These are phyloP conservation scores for Penicillium rolfsii DNA, from an alignment of 2,329 filamentous ascomycete species.

Conservation along the genomic window DNA sequence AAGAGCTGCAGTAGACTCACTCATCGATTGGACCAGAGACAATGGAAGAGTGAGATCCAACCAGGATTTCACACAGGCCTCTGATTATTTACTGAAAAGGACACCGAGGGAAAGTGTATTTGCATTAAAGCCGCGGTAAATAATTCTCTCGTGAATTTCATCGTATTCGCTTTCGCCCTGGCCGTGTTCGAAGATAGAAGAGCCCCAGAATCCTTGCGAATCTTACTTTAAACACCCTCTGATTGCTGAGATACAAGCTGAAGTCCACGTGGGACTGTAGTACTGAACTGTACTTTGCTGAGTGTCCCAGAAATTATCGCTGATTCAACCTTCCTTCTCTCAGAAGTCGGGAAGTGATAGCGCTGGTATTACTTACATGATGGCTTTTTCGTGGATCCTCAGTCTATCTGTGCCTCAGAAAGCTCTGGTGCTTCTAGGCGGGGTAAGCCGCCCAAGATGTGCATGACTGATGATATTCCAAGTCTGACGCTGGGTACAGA, in stretches of 20 bases:
- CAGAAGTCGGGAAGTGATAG: background rate
- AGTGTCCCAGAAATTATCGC: background rate
- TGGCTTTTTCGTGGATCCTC: conserved; percentile 1
- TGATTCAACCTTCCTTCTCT: background rate
- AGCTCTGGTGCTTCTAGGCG: background rate
- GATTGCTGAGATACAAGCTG: background rate
- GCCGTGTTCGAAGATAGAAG: background rate
- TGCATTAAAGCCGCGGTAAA: background rate
- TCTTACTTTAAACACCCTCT: background rate
- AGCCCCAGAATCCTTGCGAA: background rate
- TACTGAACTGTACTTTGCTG: background rate
- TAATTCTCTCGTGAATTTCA: background rate
- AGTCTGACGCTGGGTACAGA: background rate
- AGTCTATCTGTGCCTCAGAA: background rate
- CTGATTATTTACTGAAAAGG: background rate
- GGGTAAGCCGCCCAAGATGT: background rate
- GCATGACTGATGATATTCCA: too few species aligned
- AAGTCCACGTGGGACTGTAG: background rate
- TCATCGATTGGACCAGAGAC: background rate
- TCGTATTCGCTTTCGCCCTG: background rate
- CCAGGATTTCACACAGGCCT: background rate
- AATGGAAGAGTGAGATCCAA: background rate
- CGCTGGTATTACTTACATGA: background rate
- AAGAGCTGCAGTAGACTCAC: background rate
- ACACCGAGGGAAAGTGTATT: background rate